phyloP scores from a whole-genome alignment of 164 flowering plant species.

The Magnolia sinica region DNA sequence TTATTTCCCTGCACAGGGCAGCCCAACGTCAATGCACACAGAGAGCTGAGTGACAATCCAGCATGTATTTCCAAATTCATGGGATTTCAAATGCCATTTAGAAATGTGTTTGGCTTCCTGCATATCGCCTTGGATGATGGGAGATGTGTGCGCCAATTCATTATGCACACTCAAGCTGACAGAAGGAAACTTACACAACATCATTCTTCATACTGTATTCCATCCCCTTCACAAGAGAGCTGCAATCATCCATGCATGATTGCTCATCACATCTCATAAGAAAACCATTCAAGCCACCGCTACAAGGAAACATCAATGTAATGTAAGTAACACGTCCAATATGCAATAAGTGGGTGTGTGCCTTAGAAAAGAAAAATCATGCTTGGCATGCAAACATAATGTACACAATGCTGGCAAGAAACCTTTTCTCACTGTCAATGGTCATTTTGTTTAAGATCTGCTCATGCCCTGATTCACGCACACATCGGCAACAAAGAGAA shows the following conservation, averaged over 20 bases:
- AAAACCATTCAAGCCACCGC: constrained; percentile 22
- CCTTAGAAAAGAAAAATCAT: no score
- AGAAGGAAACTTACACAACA: constrained; percentile 11
- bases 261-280: not conserved
- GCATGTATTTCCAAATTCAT: not conserved
- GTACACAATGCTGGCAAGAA: not conserved
- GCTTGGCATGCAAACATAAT: no score
- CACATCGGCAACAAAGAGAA: not conserved
- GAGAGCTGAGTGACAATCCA: not conserved
- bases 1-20: no score
- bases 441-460: not conserved
- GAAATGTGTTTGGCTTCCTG: not conserved
- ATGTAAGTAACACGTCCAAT: no score
- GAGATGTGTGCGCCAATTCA: no score
- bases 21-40: not conserved
- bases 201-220: not conserved
- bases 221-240: not conserved
- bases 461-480: not conserved
- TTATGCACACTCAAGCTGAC: no score
- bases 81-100: not conserved
- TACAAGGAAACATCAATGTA: constrained; percentile 2
- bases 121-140: no score
- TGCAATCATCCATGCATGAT: not conserved
- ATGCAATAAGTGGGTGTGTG: no score
- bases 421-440: no score